Base-by-base conservation (phyloP, 2,329 filamentous ascomycete genomes). In the Acephala macrosclerotiorum region DNA sequence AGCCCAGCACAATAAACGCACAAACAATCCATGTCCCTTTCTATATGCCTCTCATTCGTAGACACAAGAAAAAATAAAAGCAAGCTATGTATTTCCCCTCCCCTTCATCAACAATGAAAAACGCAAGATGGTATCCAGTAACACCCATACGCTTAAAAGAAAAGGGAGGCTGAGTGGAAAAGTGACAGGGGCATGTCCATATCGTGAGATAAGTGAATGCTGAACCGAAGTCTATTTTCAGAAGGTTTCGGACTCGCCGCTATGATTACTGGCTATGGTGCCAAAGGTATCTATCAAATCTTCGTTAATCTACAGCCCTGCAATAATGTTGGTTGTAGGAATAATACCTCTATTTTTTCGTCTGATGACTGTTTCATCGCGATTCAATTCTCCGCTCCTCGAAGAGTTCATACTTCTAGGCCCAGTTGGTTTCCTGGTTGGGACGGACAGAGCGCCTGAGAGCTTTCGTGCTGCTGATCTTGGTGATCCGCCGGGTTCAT, bases 271-370 rank as follows among this genome's bases (percentile, higher is more conserved):
- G 25, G 79, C 79, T 64, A 83, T 75, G 2, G 82, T 81, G 63
- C 84, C 84, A 73, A 87, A 86, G 55, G 84, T 86, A 74, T 86
- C 84, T 85, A 64, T 42, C 45, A n/a, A 59, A n/a, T 22, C 49
- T n/a, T n/a, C 58, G 59, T 75, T 65, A 73, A 65, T 8, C 2
- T 57, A 3, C 9, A 12, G 14, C 25, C 12, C 6, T 53, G 3
- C 18, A 29, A 33, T 3, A 33, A 18, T 7, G n/a, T 49, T 14
- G 14, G 12, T 29, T 3, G 16, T 1, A 20, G 9, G 12, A 40
- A 6, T 11, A 82, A 74, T 79, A 89, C 87, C 83, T 83, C 86
- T 82, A 80, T 88, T 89, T 60, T 74, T 75, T 66, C 72, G 69
- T 59, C 71, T 66, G 14, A 72, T 70, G 25, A 74, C 71, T 53